Percentiles rank a stretch among this genome's conserved stretches.
Evolutionary conservation across 306 rosid species (phyloP).

Genomic region (Comarum palustre): DNA sequence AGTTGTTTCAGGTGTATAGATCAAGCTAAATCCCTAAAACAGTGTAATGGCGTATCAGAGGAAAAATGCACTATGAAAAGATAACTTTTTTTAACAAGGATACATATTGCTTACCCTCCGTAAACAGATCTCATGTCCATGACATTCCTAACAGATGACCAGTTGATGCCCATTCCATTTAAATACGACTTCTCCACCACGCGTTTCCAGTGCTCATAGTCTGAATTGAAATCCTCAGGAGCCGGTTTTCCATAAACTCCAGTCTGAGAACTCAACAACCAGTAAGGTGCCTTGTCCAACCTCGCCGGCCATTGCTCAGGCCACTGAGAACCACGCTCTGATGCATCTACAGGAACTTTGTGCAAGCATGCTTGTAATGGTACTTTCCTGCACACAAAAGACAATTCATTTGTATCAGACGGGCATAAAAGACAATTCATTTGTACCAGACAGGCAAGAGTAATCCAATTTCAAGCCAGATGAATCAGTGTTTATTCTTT

Average conservation of each 20-base stretch:
- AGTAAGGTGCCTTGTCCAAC: slow-evolving; percentile 71
- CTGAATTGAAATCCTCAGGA: slow-evolving; percentile 83
- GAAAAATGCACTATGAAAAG: neutral
- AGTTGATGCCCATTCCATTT: slow-evolving; percentile 71
- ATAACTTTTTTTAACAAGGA: neutral
- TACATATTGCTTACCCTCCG: slow-evolving; percentile 75
- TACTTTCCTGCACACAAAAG: slow-evolving; percentile 58
- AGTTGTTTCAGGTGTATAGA: neutral
- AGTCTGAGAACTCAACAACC: slow-evolving; percentile 79
- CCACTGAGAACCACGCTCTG: slow-evolving; percentile 79
- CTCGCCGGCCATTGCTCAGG: slow-evolving; percentile 89
- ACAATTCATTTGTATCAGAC: slow-evolving; percentile 18
- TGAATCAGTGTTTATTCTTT: slow-evolving; percentile 8
- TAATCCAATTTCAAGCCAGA: slow-evolving; percentile 3
- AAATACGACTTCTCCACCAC: slow-evolving; percentile 72
- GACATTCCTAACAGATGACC: slow-evolving; percentile 86
- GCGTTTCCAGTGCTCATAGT: slow-evolving; percentile 77
- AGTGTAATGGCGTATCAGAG: neutral
- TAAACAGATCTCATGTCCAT: slow-evolving; percentile 96
- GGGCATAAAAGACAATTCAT: slow-evolving; percentile 26
- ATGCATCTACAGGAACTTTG: slow-evolving; percentile 59
- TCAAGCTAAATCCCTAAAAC: neutral
- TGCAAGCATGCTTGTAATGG: slow-evolving; percentile 87
- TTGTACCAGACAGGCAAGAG: neutral
- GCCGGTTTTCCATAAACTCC: slow-evolving; percentile 98